These are phyloP conservation scores for Aureobasidium sp. DNA, from an alignment of 2,329 filamentous ascomycete genomes.

Conservation along the genomic window DNA sequence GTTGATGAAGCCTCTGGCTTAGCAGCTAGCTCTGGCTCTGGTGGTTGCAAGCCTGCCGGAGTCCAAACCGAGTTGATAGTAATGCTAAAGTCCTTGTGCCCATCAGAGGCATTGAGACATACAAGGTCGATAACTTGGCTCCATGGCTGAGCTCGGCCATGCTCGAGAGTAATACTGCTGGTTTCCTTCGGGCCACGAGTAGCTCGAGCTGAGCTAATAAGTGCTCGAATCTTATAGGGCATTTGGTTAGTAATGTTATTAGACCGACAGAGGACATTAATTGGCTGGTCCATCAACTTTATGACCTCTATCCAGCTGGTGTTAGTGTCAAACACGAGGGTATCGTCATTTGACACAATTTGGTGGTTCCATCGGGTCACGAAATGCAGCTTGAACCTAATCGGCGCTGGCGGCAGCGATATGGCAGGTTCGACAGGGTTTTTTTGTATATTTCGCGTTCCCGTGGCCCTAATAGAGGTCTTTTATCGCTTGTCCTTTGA, in stretches of 20 bases:
- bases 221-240: neutral
- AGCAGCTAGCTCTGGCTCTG: neutral
- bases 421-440: neutral
- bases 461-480: neutral
- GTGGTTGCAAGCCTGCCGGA: neutral
- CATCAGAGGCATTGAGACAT: neutral
- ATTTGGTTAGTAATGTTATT: neutral
- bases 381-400: neutral
- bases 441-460: neutral
- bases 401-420: neutral
- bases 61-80: neutral
- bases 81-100: neutral
- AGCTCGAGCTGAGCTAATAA: neutral
- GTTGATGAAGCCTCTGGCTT: neutral
- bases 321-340: neutral
- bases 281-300: neutral
- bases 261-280: neutral
- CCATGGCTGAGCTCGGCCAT: neutral
- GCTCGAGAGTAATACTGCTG: neutral
- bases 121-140: neutral
- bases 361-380: neutral
- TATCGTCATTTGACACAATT: neutral
- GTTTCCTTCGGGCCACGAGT: neutral
- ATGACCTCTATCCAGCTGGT: neutral
- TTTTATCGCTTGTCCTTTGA: neutral